A percentile compares a stretch with the other conserved stretches of the same genome.
phyloP scores from a whole-genome alignment of 2,329 filamentous ascomycete species.

The Nothopassalora personata region DNA sequence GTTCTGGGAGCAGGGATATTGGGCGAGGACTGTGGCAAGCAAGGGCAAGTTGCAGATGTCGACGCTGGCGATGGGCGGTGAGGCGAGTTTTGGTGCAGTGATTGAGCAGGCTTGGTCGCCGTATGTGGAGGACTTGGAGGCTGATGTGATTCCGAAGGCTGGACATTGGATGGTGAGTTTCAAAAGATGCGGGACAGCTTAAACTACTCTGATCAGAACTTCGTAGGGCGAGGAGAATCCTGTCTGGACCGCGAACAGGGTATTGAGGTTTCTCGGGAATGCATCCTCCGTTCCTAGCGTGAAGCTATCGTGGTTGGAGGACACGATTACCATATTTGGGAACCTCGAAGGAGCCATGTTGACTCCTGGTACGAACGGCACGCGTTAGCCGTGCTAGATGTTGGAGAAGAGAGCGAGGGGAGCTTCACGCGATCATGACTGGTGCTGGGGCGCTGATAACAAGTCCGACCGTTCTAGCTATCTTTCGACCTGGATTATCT shows the following conservation, averaged over 20 bases:
- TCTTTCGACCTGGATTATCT: too few species aligned
- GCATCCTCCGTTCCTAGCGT: not conserved
- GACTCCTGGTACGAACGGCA: not conserved
- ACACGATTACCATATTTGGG: not conserved
- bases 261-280: constrained; percentile 19
- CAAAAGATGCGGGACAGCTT: constrained; percentile 6
- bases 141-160: constrained; percentile 35
- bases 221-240: constrained; percentile 20
- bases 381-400: not conserved
- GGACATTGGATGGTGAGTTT: constrained; percentile 35
- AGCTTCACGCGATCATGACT: too few species aligned
- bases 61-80: constrained; percentile 33
- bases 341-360: not conserved
- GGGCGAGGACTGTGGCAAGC: constrained; percentile 28
- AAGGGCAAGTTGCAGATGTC: constrained; percentile 28
- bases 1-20: constrained; percentile 35
- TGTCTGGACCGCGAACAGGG: constrained; percentile 16
- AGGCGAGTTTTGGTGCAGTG: constrained; percentile 30
- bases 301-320: not conserved
- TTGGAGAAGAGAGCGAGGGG: too few species aligned
- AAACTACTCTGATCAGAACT: not conserved
- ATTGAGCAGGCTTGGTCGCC: constrained; percentile 18
- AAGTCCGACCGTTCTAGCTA: too few species aligned
- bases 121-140: constrained; percentile 26
- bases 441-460: too few species aligned